Conservation (phyloP, 768 basidiomycete species). For the Clitopilus hobsonii region DNA sequence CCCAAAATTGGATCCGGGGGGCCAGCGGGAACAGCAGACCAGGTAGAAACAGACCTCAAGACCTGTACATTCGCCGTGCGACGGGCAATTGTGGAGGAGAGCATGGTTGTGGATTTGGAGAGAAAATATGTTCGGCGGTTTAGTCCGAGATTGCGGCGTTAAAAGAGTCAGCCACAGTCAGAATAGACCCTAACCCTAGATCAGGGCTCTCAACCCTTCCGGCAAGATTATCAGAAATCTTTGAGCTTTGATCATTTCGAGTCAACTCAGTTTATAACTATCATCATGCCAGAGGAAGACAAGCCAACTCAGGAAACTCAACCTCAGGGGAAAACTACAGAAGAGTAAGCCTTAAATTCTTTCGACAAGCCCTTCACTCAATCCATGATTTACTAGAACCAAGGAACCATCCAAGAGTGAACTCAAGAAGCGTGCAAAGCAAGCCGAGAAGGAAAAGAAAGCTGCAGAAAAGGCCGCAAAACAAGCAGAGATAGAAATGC, state of each 20-base stretch:
- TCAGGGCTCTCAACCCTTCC: not conserved
- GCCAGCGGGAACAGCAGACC: constrained; percentile 80
- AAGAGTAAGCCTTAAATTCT: not conserved
- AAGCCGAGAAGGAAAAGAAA: constrained; percentile 86
- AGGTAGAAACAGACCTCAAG: constrained; percentile 58
- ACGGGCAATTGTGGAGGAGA: constrained; percentile 49
- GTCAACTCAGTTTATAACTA: not conserved
- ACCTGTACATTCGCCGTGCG: constrained; percentile 35
- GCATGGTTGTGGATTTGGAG: constrained; percentile 29
- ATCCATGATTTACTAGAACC: constrained; percentile 5
- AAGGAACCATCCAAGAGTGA: constrained; percentile 80
- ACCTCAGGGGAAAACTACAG: not conserved
- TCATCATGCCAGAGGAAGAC: constrained; percentile 1
- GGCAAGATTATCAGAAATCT: constrained; percentile 1
- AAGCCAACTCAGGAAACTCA: not conserved
- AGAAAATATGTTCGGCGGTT: constrained; percentile 18
- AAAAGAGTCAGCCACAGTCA: not conserved
- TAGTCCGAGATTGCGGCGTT: not conserved
- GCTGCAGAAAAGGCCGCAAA: constrained; percentile 82
- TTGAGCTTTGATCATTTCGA: not conserved
- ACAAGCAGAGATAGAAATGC: constrained; percentile 67
- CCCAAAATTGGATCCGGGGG: constrained; percentile 94
- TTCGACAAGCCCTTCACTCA: not conserved
- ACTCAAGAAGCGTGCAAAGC: constrained; percentile 87
- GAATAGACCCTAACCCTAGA: not conserved